Conservation (phyloP, 257 asterid species). For the Scutellaria baicalensis region DNA sequence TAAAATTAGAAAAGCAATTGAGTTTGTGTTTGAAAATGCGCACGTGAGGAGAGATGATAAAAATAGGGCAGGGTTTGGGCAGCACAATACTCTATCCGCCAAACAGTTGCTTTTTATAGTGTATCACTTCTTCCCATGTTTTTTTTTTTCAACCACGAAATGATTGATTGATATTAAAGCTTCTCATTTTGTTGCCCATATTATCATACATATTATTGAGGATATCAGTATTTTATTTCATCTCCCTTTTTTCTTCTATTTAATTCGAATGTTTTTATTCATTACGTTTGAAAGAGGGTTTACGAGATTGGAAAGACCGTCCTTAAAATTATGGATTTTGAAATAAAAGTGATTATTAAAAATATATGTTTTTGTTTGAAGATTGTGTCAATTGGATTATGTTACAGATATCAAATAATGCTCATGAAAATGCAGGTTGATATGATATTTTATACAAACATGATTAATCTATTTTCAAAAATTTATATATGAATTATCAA, state of each 20-base stretch:
- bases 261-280: not conserved
- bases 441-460: too few relatives aligned
- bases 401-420: too few relatives aligned
- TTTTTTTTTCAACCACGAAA: conserved; percentile 27
- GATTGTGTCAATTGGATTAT: too few relatives aligned
- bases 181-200: conserved; percentile 9
- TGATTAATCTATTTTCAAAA: too few relatives aligned
- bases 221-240: not conserved
- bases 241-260: not conserved
- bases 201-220: not conserved
- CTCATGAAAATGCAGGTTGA: too few relatives aligned
- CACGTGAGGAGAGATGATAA: conserved; percentile 24
- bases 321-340: too few relatives aligned
- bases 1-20: not conserved
- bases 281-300: too few relatives aligned
- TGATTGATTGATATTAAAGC: conserved; percentile 38
- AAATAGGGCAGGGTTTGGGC: conserved; percentile 14
- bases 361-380: too few relatives aligned
- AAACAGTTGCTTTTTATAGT: conserved; percentile 42
- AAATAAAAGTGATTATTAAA: too few relatives aligned
- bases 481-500: too few relatives aligned
- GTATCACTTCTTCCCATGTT: conserved; percentile 39
- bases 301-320: too few relatives aligned
- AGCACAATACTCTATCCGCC: conserved; percentile 34
- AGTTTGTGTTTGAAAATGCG: not conserved